phyloP scores from a whole-genome alignment of 2,329 filamentous ascomycete genomes.

The Zymoseptoria crescenta region DNA sequence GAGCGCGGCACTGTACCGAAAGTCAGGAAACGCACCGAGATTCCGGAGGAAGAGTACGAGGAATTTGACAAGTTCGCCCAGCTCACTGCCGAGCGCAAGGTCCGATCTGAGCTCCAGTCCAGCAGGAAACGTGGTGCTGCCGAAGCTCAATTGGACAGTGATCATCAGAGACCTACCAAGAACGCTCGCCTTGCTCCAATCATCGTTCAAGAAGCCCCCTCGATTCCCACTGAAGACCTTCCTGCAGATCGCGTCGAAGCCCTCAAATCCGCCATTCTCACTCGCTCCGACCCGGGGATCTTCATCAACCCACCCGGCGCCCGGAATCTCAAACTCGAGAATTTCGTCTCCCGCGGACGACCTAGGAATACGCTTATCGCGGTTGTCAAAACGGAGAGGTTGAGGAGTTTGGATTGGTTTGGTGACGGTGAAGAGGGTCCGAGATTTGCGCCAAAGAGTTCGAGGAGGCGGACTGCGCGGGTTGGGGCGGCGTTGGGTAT shows the following conservation, averaged over 20 bases:
- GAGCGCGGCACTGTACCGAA: background rate
- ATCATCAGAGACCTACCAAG: background rate
- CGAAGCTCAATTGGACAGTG: background rate
- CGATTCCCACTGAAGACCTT: background rate
- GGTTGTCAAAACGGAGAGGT: conserved; percentile 33
- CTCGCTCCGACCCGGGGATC: conserved; percentile 31
- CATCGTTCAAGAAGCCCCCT: background rate
- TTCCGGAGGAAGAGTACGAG: conserved; percentile 12
- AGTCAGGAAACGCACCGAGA: conserved; percentile 6
- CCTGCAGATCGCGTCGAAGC: conserved; percentile 18
- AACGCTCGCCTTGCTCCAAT: background rate
- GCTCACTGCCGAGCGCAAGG: conserved; percentile 8
- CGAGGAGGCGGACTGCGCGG: conserved; percentile 9
- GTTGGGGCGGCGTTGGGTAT: conserved; percentile 1
- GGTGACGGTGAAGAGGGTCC: conserved; percentile 2
- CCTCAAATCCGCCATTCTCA: conserved; percentile 25
- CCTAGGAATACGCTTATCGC: conserved; percentile 37
- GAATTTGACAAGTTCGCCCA: conserved; percentile 15
- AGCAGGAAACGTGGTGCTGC: conserved; percentile 4
- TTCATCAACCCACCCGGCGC: conserved; percentile 41
- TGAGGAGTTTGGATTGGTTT: conserved; percentile 34
- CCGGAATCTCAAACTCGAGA: conserved; percentile 22
- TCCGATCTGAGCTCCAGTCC: conserved; percentile 6
- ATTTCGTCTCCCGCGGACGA: conserved; percentile 29
- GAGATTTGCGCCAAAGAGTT: conserved; percentile 7